Percentiles rank a stretch among this genome's conserved stretches.
phyloP scores from a whole-genome alignment of 2,329 filamentous ascomycete species.

The Clonostachys rhizophaga region DNA sequence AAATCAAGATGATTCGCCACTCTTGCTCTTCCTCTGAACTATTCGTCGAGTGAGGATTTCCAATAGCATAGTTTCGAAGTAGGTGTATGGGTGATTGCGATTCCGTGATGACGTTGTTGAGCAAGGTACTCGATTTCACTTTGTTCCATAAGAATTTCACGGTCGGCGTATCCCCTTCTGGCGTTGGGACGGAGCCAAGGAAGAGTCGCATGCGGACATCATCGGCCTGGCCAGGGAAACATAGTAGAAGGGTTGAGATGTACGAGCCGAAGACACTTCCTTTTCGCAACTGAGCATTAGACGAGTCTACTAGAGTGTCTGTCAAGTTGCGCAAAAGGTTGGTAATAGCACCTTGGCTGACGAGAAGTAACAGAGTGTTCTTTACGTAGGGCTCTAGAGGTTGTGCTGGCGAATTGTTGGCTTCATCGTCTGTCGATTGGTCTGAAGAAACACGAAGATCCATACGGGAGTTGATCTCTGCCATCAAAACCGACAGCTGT shows the following conservation, averaged over 20 bases:
- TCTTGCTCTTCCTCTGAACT: constrained; percentile 42
- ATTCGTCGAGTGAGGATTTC: constrained; percentile 14
- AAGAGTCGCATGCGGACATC: constrained; percentile 95
- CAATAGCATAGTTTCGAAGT: constrained; percentile 21
- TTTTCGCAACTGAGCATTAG: constrained; percentile 19
- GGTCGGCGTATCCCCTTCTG: constrained; percentile 51
- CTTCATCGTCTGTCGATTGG: constrained; percentile 5
- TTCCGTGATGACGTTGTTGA: constrained; percentile 19
- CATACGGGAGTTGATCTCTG: constrained; percentile 43
- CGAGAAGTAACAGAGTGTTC: constrained; percentile 62
- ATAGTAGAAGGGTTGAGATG: constrained; percentile 76
- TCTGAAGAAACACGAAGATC: constrained; percentile 10
- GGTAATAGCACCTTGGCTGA: constrained; percentile 72
- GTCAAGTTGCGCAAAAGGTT: constrained; percentile 25
- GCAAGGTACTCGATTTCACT: constrained; percentile 37
- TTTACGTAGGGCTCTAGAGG: constrained; percentile 53
- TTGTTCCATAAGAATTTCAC: constrained; percentile 75
- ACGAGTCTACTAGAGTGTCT: constrained; percentile 18
- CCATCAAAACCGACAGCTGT: constrained; percentile 45
- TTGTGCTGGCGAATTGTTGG: constrained; percentile 9
- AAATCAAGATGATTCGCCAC: constrained; percentile 85
- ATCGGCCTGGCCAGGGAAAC: constrained; percentile 76
- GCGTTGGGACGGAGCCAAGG: constrained; percentile 37
- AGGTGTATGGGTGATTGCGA: constrained; percentile 18
- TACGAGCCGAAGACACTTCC: constrained; percentile 77